phyloP scores from a whole-genome alignment of 257 asterid genomes.

The Solanum arcanum region DNA sequence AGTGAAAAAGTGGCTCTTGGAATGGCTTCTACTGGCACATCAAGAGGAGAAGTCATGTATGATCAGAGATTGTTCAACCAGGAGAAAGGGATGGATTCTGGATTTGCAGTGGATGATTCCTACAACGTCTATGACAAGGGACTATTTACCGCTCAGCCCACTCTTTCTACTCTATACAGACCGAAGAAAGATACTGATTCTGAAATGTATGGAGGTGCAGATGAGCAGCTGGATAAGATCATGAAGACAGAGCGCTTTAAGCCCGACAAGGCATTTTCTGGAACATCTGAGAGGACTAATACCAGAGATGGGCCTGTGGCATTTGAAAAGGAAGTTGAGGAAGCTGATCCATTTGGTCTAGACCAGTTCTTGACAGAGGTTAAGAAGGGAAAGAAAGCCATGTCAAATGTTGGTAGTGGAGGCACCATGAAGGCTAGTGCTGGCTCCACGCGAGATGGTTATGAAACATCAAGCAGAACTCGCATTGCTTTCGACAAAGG shows the following conservation, averaged over 20 bases:
- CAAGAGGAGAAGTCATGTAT: slow-evolving; percentile 68
- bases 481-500: slow-evolving; percentile 32
- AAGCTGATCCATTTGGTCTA: slow-evolving; percentile 89
- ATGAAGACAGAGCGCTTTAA: slow-evolving; percentile 83
- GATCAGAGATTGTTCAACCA: slow-evolving; percentile 84
- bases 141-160: slow-evolving; percentile 54
- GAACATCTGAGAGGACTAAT: slow-evolving; percentile 59
- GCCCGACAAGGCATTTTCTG: slow-evolving; percentile 59
- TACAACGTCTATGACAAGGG: slow-evolving; percentile 82
- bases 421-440: slow-evolving; percentile 41
- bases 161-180: slow-evolving; percentile 66
- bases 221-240: slow-evolving; percentile 77
- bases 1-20: slow-evolving; percentile 91
- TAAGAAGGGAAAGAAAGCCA: slow-evolving; percentile 76
- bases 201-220: slow-evolving; percentile 80
- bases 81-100: slow-evolving; percentile 91
- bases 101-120: slow-evolving; percentile 69
- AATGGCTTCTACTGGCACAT: slow-evolving; percentile 51
- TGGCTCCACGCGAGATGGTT: slow-evolving; percentile 35
- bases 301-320: slow-evolving; percentile 76
- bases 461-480: slow-evolving; percentile 25
- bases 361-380: slow-evolving; percentile 87
- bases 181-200: slow-evolving; percentile 76
- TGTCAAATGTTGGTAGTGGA: slow-evolving; percentile 61
- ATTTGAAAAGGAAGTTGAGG: slow-evolving; percentile 57